phyloP scores from a whole-genome alignment of 139 green algal species.

The Microglena sp. region DNA sequence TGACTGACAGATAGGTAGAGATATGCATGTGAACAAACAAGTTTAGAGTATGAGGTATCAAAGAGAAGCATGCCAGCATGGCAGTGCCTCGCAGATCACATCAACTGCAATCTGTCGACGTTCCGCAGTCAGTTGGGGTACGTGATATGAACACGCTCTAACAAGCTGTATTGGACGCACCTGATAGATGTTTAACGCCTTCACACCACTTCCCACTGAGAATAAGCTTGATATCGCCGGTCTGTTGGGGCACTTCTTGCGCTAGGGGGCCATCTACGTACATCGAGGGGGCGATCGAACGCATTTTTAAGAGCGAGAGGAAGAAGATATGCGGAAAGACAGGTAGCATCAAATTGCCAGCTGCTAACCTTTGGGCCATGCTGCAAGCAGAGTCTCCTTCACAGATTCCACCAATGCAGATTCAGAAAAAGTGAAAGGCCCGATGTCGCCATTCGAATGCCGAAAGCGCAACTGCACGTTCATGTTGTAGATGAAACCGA shows the following conservation, averaged over 20 bases:
- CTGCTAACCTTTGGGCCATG: conserved; percentile 33
- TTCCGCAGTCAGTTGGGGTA: no score
- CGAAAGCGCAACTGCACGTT: not conserved
- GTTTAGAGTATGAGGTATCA: no score
- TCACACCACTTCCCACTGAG: conserved; percentile 40
- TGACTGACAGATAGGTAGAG: no score
- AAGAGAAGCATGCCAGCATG: no score
- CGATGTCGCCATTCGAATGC: conserved; percentile 20
- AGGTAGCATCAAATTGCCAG: not conserved
- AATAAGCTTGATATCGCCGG: conserved; percentile 33
- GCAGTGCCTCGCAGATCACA: no score
- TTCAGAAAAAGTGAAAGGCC: conserved; percentile 25
- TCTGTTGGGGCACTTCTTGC: conserved; percentile 14
- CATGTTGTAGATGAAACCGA: no score
- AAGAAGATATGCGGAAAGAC: no score
- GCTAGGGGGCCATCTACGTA: conserved; percentile 20
- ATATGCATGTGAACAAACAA: no score
- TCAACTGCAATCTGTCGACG: no score
- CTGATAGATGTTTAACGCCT: conserved; percentile 21
- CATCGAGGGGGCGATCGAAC: not conserved
- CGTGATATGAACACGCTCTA: no score
- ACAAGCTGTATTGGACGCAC: no score
- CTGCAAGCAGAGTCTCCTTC: conserved; percentile 25
- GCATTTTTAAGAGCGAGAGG: no score
- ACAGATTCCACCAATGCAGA: conserved; percentile 9